Evolutionary conservation across 2,329 filamentous ascomycete species (phyloP), one percentile per base, ranked within the genome.

Genomic region (Chalaropsis ovoidea): DNA sequence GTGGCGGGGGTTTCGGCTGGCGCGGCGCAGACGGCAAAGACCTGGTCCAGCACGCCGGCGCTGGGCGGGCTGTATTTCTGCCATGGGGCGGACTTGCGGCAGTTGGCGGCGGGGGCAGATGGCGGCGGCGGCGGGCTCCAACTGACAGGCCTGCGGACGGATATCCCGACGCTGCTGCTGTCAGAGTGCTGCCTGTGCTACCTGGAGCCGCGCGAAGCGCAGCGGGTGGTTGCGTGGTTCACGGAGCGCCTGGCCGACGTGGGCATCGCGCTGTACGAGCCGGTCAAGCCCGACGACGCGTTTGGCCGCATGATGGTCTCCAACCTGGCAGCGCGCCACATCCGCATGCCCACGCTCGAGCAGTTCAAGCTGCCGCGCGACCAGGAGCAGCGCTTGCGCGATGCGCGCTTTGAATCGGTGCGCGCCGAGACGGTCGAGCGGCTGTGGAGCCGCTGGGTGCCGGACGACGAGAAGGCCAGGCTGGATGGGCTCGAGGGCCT

Each of bases 141-240:
- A 0, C 65, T 76, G 1, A 70, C 73, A 0, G 80, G 80, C 70
- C 69, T 84, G 77, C 70, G 82, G 77, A 72, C 75, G 70, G 71
- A 83, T 72, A 27, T 89, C 0, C 90, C 94, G 0, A 99, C 94
- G 0, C 77, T 99, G 8, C 76, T 99, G 27, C 80, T 99, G 6
- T 97, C 93, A 0, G 94, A 99, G 75, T 97, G 94, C 79, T 99
- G 94, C 73, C 81, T 99, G 41, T 90, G 94, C 73, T 99, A 99
- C 72, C 82, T 99, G 0, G 80, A 86, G 8, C 81, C 86, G 0
- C 71, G 80, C 0, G 81, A 86, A 63, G 87, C 91, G 0, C 78
- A 80, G 45, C 75, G 77, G 1, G 84, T 93, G 3, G 75, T 95
- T 24, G 74, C 78, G 17, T 86, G 84, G 74, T 90, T 93, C 71